phyloP scores from a whole-genome alignment of 768 basidiomycete genomes.

The Pholiota microspora region DNA sequence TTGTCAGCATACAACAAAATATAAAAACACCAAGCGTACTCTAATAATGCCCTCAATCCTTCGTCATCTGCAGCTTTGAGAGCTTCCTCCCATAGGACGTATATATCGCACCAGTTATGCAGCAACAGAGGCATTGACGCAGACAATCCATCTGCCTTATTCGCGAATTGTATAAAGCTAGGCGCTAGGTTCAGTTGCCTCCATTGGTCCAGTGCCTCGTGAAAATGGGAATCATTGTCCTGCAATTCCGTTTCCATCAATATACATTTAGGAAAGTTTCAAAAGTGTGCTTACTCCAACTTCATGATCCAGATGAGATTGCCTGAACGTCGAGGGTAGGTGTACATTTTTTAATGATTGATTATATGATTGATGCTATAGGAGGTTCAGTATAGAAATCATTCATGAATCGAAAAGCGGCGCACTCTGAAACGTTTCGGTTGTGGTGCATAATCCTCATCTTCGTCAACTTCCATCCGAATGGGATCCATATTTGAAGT shows the following conservation, averaged over 20 bases:
- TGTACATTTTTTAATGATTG: slow-evolving; percentile 68
- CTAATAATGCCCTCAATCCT: slow-evolving; percentile 68
- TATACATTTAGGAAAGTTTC: not conserved
- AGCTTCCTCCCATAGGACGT: slow-evolving; percentile 60
- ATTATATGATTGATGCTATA: slow-evolving; percentile 75
- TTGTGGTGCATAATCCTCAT: slow-evolving; percentile 10
- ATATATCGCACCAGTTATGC: slow-evolving; percentile 73
- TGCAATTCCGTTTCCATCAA: slow-evolving; percentile 24
- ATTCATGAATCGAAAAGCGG: not conserved
- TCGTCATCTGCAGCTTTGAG: slow-evolving; percentile 66
- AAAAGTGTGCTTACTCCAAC: slow-evolving; percentile 42
- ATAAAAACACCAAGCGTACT: slow-evolving; percentile 45
- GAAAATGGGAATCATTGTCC: slow-evolving; percentile 82
- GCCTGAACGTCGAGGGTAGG: slow-evolving; percentile 60
- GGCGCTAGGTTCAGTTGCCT: slow-evolving; percentile 78
- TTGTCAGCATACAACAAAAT: slow-evolving; percentile 5
- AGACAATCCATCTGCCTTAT: slow-evolving; percentile 56
- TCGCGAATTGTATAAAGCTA: slow-evolving; percentile 69
- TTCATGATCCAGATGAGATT: slow-evolving; percentile 57
- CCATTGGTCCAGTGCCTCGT: slow-evolving; percentile 71
- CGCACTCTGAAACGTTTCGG: slow-evolving; percentile 18
- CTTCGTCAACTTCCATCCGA: slow-evolving; percentile 17
- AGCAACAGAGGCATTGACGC: slow-evolving; percentile 79
- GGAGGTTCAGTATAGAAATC: not conserved
- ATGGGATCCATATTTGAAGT: not conserved